Percentiles rank a stretch among this genome's conserved stretches.
Evolutionary conservation across 2,329 filamentous ascomycete species (phyloP).

Genomic region (Meredithiella fracta): DNA sequence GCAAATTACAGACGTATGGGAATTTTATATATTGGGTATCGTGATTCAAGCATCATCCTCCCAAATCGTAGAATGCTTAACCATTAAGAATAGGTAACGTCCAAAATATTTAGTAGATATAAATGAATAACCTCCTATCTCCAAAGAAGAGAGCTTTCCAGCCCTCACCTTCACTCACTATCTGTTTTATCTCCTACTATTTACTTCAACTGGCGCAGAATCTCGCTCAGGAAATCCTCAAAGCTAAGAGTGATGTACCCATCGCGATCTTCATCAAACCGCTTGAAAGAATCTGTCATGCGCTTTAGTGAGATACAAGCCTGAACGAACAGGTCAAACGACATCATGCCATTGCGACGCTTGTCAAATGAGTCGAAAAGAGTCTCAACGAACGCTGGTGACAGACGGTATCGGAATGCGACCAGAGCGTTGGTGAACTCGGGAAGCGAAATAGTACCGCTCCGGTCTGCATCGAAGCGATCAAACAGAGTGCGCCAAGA

Average conservation of each 20-base stretch:
- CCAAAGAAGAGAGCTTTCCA: not conserved
- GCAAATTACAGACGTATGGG: not conserved
- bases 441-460: conserved; percentile 66
- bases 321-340: conserved; percentile 95
- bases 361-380: conserved; percentile 85
- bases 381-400: conserved; percentile 63
- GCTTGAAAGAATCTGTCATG: conserved; percentile 99
- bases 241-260: conserved; percentile 78
- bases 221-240: conserved; percentile 62
- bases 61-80: not conserved
- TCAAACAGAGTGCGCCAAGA: conserved; percentile 92
- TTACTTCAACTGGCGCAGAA: conserved; percentile 43
- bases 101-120: not conserved
- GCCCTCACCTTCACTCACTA: too few relatives aligned
- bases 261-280: conserved; percentile 92
- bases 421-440: conserved; percentile 86
- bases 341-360: conserved; percentile 52
- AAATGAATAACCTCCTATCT: not conserved
- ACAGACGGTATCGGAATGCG: conserved; percentile 85
- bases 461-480: conserved; percentile 77
- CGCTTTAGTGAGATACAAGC: conserved; percentile 91
- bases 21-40: not conserved
- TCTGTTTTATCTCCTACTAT: not conserved
- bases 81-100: not conserved
- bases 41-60: not conserved